phyloP scores from a whole-genome alignment of 1,139 yeast genomes.

The Hansenula lynferdii region DNA sequence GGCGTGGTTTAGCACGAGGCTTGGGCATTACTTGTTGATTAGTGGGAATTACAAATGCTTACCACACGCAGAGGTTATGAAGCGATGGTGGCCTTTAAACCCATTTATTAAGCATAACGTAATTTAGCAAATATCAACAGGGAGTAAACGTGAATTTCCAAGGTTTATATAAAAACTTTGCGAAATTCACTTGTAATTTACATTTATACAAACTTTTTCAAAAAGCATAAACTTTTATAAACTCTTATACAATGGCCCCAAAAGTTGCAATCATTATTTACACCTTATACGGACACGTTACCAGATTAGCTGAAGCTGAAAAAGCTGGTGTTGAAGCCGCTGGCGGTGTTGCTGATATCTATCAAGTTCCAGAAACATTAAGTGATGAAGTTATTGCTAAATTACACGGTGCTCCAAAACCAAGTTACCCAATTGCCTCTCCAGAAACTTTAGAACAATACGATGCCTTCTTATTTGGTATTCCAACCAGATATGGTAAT shows the following conservation, averaged over 20 bases:
- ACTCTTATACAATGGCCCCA: slow-evolving; percentile 23
- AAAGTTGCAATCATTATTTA: slow-evolving; percentile 59
- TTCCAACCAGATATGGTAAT: slow-evolving; percentile 82
- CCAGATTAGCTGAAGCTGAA: slow-evolving; percentile 61
- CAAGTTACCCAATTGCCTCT: slow-evolving; percentile 67
- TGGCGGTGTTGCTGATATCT: slow-evolving; percentile 69
- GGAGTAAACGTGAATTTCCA: no score
- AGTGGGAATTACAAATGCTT: no score
- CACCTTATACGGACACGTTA: slow-evolving; percentile 78
- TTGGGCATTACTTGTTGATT: no score
- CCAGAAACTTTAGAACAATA: slow-evolving; percentile 53
- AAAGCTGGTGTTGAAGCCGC: slow-evolving; percentile 69
- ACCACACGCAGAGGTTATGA: neutral
- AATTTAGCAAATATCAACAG: no score
- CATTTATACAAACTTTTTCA: no score
- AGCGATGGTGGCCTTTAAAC: neutral
- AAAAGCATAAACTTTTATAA: no score
- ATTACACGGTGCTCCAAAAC: slow-evolving; percentile 66
- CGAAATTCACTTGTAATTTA: no score
- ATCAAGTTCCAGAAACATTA: slow-evolving; percentile 79
- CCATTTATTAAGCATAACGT: neutral
- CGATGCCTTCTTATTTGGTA: slow-evolving; percentile 76
- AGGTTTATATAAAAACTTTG: no score
- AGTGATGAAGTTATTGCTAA: slow-evolving; percentile 52
- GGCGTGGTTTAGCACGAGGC: no score